Conservation (phyloP, 306 rosid species). For the Trichosanthes truncata region DNA sequence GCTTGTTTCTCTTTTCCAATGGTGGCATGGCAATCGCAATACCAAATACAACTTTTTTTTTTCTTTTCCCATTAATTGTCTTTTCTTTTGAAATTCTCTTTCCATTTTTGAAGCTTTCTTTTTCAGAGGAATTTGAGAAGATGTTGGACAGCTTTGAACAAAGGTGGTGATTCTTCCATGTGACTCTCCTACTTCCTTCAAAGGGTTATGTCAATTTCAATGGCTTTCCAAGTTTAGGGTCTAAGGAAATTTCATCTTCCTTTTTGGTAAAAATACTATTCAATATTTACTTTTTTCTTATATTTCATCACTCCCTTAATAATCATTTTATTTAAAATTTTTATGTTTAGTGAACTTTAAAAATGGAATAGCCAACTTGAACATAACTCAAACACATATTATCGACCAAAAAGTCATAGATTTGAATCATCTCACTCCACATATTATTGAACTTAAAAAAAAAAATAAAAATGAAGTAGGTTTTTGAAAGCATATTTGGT, state of each 20-base stretch:
- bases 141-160: conserved; percentile 52
- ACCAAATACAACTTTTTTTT: conserved; percentile 10
- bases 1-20: conserved; percentile 16
- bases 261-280: neutral
- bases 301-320: neutral
- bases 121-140: conserved; percentile 30
- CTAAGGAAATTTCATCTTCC: neutral
- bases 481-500: too few species aligned
- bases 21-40: conserved; percentile 17
- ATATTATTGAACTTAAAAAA: too few species aligned
- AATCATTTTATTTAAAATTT: too few species aligned
- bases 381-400: too few species aligned
- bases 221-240: neutral
- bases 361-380: too few species aligned
- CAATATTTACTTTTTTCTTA: neutral
- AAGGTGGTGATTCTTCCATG: conserved; percentile 34
- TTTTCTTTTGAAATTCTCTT: conserved; percentile 9
- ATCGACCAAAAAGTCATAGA: too few species aligned
- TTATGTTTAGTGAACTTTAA: too few species aligned
- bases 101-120: conserved; percentile 30
- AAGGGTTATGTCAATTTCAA: neutral
- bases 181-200: conserved; percentile 1
- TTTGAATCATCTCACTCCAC: too few species aligned
- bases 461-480: too few species aligned
- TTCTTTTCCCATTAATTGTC: conserved; percentile 6